Percentiles rank a stretch among this genome's conserved stretches.
phyloP scores from a whole-genome alignment of 495 filamentous ascomycete genomes.

The Penicillium goetzii region DNA sequence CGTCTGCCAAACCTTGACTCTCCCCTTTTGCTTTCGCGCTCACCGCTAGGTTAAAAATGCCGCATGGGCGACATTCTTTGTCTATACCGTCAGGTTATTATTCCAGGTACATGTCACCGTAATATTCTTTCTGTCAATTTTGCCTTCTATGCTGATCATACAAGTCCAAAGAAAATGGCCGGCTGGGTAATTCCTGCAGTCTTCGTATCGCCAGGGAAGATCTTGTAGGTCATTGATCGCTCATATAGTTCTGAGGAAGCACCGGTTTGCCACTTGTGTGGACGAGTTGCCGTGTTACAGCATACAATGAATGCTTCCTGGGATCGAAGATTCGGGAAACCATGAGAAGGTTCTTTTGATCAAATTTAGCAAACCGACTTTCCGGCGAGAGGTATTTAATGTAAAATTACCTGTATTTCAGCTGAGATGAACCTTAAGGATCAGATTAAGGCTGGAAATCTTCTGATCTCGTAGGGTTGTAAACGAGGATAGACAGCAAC shows the following conservation, averaged over 20 bases:
- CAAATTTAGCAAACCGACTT: conserved; percentile 1
- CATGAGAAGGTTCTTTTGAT: conserved; percentile 4
- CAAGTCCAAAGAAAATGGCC: conserved; percentile 4
- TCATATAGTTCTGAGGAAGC: conserved; percentile 2
- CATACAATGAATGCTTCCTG: conserved; percentile 4
- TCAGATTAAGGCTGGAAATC: neutral
- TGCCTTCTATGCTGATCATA: conserved; percentile 1
- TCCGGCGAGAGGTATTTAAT: neutral
- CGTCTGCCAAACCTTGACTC: conserved; percentile 1
- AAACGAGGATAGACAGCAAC: conserved; percentile 3
- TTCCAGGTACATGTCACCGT: conserved; percentile 4
- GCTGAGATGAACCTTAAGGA: conserved; percentile 3
- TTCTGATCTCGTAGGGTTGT: conserved; percentile 1
- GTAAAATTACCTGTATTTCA: conserved; percentile 1
- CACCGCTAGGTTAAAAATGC: conserved; percentile 3
- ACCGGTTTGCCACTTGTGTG: conserved; percentile 1
- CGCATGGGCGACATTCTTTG: conserved; percentile 1
- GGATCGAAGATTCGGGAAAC: conserved; percentile 4
- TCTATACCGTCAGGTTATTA: conserved; percentile 3
- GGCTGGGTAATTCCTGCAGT: conserved; percentile 4
- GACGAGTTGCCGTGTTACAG: conserved; percentile 4
- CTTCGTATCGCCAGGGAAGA: conserved; percentile 2
- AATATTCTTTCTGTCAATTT: conserved; percentile 5
- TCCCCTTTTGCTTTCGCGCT: conserved; percentile 2
- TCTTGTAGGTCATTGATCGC: conserved; percentile 4